Evolutionary conservation across 2,329 filamentous ascomycete species (phyloP), one percentile per base, ranked within the genome.

Genomic region (Aspergillus brunneoviolaceus): DNA sequence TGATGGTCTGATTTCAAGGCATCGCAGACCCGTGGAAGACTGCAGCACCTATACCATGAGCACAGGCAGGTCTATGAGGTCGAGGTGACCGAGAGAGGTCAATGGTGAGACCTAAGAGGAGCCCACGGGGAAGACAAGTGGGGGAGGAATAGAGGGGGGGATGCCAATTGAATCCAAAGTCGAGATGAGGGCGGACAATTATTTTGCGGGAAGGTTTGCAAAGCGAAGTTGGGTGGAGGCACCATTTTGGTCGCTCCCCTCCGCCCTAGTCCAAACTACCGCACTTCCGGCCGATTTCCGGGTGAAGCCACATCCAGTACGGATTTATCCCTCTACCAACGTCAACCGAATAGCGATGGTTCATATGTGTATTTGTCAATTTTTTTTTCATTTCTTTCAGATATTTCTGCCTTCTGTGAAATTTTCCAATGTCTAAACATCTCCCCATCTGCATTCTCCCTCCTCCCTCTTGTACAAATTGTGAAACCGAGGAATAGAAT

Each of bases 1-100:
- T 77, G 57, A 58, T 66, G 57, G 45, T 55, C 6, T 51, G 39
- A 63, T 61, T 29, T 63, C 51, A 65, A 62, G 57, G 61, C 64
- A 65, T 66, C 70, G 66, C 72, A 50, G 63, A 61, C 57, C 39
- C 39, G 27, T 29, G 27, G 27, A 29, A 9, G 27, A 29, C 27
- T 29, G 27, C 27, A 55, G 61, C 49, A 63, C 55, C 57, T 60
- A 60, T 23, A 64, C 55, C 66, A 68, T 68, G 14, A 56, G 16
- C 5, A n/a, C 39, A 19, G n/a, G 39, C 16, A 45, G 14, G 33
- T 35, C 33, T 45, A 45, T 45, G 16, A 45, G 9, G 16, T 45
- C 4, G 6, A 45, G 19, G 16, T 45, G 58, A 45, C 19, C 14
- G 19, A 51, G 19, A 33, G 12, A 35, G 35, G 39, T 14, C 12